Base-by-base conservation (phyloP, 768 basidiomycete species). In the Mycena floridula region DNA sequence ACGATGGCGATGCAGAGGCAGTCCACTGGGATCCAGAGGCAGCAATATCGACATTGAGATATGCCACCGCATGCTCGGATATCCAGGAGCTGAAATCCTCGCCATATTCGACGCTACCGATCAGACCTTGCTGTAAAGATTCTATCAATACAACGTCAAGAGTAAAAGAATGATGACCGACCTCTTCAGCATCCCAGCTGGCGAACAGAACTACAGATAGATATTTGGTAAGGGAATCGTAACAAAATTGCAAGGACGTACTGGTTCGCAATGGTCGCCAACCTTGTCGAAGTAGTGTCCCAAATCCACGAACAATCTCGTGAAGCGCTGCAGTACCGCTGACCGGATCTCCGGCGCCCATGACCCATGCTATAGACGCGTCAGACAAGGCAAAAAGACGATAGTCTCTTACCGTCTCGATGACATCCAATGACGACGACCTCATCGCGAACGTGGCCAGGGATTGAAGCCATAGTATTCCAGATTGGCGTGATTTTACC, bases 61-160 rank as follows among this genome's bases (percentile, higher is more conserved):
- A 98, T 12, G 88, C 76, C 13, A 89, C 91, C 36, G 83, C 86
- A 49, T 94, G 77, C 25, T 84, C 68, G 30, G 76, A 72, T 28
- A 97, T 79, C 81, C 86, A 95, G 13, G 77, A 72, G 0, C 80
- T 58, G 56, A 95, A 97, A 58, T 97, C 95, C 60, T 97, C 95
- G 3, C 82, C 91, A 77, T 85, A 95, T 63, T 97, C 95, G 3
- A 89, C 94, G 55, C 83, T 87, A 22, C 94, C 94, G 27, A 89
- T 59, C 32, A 91, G 72, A 21, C 87, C 88, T 43, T 77, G 75
- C 73, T 74, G 43, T 25, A 9, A 4, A n/a, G 7, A 15, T 16
- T 9, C 11, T 32, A 32, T 32, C 11, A 39, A 24, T 13, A 13
- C 38, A 11, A 7, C 32, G 16, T 16, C 28, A 35, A 4, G 32